Evolutionary conservation across 2,329 filamentous ascomycete genomes (phyloP).

Genomic region (Pseudogymnoascus sp.): DNA sequence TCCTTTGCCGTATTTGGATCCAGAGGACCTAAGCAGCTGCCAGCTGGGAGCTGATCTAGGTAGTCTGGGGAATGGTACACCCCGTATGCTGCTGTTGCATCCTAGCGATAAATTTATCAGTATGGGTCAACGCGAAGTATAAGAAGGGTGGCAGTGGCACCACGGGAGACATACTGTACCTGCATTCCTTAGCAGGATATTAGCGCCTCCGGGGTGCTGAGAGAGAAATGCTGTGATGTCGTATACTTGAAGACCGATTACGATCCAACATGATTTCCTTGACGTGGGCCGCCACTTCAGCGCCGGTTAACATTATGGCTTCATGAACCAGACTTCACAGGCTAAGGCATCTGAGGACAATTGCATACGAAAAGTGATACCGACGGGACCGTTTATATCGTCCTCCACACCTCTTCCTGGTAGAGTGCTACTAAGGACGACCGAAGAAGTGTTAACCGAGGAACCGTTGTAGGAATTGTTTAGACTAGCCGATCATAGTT

Average conservation of each 20-base stretch:
- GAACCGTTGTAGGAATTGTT: background rate
- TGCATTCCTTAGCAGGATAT: slow-evolving; percentile 27
- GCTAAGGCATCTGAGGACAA: background rate
- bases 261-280: slow-evolving; percentile 71
- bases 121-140: background rate
- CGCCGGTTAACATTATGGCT: slow-evolving; percentile 34
- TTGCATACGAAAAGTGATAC: background rate
- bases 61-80: background rate
- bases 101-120: background rate
- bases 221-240: slow-evolving; percentile 55
- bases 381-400: background rate
- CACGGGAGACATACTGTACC: background rate
- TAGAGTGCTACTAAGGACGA: background rate
- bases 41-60: background rate
- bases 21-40: background rate
- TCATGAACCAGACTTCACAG: background rate
- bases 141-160: background rate
- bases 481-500: background rate
- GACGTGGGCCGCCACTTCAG: slow-evolving; percentile 63
- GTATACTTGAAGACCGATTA: slow-evolving; percentile 57
- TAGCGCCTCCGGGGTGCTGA: slow-evolving; percentile 49
- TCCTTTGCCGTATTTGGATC: background rate
- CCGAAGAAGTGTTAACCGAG: background rate
- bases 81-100: background rate
- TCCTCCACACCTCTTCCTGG: background rate